These are phyloP conservation scores for Nakataea oryzae DNA, from an alignment of 2,329 filamentous ascomycete genomes.

Conservation along the genomic window DNA sequence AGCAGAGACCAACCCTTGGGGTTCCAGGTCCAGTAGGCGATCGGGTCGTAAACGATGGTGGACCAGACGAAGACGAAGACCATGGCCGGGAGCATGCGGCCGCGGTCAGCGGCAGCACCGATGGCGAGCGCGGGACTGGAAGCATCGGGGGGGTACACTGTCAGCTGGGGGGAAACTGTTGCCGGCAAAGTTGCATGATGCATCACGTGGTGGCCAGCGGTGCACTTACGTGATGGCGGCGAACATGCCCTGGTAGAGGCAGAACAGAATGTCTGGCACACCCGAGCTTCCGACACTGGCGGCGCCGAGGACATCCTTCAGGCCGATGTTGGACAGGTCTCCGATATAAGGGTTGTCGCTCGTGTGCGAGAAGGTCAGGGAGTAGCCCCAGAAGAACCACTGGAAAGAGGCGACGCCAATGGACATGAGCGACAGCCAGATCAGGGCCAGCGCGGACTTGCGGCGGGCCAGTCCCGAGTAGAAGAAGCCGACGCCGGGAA, in stretches of 20 bases:
- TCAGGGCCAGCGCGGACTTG: constrained; percentile 80
- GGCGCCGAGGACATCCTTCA: constrained; percentile 62
- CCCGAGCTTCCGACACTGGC: constrained; percentile 64
- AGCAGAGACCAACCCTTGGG: constrained; percentile 66
- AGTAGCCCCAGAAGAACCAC: constrained; percentile 94
- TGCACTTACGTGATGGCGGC: constrained; percentile 61
- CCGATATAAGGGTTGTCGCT: constrained; percentile 66
- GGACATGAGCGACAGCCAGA: constrained; percentile 86
- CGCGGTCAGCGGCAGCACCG: constrained; percentile 77
- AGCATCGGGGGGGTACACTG: neutral
- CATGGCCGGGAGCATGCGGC: constrained; percentile 78
- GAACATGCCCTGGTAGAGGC: constrained; percentile 83
- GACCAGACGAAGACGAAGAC: constrained; percentile 92
- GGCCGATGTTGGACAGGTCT: constrained; percentile 68
- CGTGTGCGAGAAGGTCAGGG: constrained; percentile 68
- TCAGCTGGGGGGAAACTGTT: neutral
- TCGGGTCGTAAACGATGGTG: constrained; percentile 82
- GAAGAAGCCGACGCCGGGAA: constrained; percentile 90
- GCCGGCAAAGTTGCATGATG: neutral
- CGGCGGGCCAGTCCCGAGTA: constrained; percentile 82
- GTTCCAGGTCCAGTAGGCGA: constrained; percentile 96
- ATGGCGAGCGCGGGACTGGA: constrained; percentile 7
- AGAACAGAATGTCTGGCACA: constrained; percentile 77
- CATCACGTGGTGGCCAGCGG: neutral
- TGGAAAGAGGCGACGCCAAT: constrained; percentile 77